Evolutionary conservation across 163 green algal species (phyloP).

Genomic region (Scenedesmus sp.): DNA sequence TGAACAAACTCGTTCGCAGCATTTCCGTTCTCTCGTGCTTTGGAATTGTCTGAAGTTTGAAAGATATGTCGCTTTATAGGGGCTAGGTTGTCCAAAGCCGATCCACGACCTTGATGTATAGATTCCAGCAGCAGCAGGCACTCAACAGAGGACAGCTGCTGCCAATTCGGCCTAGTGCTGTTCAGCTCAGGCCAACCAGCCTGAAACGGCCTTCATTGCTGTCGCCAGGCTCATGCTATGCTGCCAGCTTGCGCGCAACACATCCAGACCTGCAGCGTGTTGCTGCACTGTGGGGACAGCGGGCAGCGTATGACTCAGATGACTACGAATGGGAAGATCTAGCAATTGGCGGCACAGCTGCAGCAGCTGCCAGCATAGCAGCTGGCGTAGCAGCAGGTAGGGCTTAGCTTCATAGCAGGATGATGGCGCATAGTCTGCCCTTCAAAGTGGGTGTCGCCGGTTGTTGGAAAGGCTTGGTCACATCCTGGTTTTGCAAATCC

Average conservation of each 20-base stretch:
- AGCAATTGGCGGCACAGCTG: background rate
- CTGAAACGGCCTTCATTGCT: background rate
- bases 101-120: background rate
- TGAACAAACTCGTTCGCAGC: background rate
- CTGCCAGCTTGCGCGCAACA: background rate
- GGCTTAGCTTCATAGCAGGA: background rate
- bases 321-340: slow-evolving; percentile 18
- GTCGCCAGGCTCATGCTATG: background rate
- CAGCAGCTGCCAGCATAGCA: slow-evolving; percentile 21
- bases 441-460: background rate
- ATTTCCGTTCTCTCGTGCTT: background rate
- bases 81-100: background rate
- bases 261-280: background rate
- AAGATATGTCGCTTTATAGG: background rate
- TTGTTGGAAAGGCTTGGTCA: background rate
- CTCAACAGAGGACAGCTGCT: background rate
- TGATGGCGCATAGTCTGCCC: background rate
- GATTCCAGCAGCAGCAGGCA: background rate
- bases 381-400: background rate
- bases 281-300: background rate
- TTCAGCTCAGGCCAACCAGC: background rate
- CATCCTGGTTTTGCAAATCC: background rate
- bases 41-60: background rate
- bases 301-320: background rate
- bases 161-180: background rate